phyloP scores from a whole-genome alignment of 352 stramenopile genomes.

The Phytophthora vignae region DNA sequence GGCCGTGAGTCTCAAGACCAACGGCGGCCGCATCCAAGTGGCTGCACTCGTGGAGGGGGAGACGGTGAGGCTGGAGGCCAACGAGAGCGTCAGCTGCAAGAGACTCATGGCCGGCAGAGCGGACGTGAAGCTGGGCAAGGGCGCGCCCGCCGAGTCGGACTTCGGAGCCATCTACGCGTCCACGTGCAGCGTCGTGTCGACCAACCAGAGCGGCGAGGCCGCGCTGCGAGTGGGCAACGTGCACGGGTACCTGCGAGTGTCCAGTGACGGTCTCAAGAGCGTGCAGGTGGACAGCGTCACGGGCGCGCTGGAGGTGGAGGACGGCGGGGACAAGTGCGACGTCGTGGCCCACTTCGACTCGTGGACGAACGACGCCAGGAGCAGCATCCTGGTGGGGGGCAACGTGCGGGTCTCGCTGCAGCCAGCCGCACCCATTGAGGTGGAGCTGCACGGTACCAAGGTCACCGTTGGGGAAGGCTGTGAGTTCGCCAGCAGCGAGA shows the following conservation, averaged over 20 bases:
- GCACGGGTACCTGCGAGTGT: conserved; percentile 74
- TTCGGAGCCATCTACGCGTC: conserved; percentile 83
- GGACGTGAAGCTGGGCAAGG: conserved; percentile 67
- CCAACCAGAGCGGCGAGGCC: conserved; percentile 31
- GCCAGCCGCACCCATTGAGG: conserved; percentile 56
- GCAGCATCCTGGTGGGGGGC: conserved; percentile 73
- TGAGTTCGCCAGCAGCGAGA: conserved; percentile 53
- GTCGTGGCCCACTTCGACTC: conserved; percentile 80
- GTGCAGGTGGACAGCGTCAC: conserved; percentile 75
- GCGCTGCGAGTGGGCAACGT: conserved; percentile 65
- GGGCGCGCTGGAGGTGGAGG: conserved; percentile 71
- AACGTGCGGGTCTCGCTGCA: conserved; percentile 72
- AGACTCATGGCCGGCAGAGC: conserved; percentile 62
- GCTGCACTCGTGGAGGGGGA: conserved; percentile 66
- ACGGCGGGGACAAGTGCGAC: conserved; percentile 63
- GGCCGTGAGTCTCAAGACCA: conserved; percentile 69
- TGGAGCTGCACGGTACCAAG: conserved; percentile 73
- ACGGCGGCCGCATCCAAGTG: conserved; percentile 58
- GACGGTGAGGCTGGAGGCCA: conserved; percentile 50
- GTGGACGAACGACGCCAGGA: conserved; percentile 53
- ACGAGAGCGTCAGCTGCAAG: conserved; percentile 61
- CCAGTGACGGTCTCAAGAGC: conserved; percentile 51
- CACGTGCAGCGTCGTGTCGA: conserved; percentile 55
- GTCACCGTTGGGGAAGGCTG: conserved; percentile 52
- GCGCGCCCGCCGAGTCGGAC: conserved; percentile 29